Base-by-base conservation (phyloP, 2,329 filamentous ascomycete species). In the Botrytis paeoniae region DNA sequence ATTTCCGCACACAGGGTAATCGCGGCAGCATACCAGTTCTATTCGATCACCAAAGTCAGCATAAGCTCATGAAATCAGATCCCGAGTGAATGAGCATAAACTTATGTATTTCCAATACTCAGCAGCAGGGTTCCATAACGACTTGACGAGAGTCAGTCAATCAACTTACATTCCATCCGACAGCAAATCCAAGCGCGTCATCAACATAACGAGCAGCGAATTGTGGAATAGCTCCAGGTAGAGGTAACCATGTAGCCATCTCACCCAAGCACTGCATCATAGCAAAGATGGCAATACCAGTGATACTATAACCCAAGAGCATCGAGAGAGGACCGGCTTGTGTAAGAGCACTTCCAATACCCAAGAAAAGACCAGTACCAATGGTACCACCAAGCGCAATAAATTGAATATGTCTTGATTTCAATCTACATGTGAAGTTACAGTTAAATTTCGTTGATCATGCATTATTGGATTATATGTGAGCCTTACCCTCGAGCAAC, bases 151-250 rank as follows among this genome's bases (percentile, higher is more conserved):
- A 79, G 92, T 18, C 12, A 29, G 25, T 92, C 89, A 90, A 93
- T 92, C 70, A 92, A 84, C 75, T 90, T 89, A 68, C 88, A 73
- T 88, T 89, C 86, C 86, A 88, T 0, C 86, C 87, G 32, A 87
- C 81, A 6, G 86, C 86, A 75, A 88, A 88, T 39, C 86, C 86
- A 71, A 87, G 84, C 2, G 86, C 86, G 75, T 87, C 86, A 74
- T 88, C 86, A 35, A 86, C 75, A 39, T 80, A 81, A 66, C 79
- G 79, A 25, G 79, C 78, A 71, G 73, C 88, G 81, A 77, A 87
- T 81, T 80, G 86, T 81, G 63, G 86, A 82, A 82, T 87, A 80
- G 76, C 85, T 64, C 86, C 86, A 9, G 86, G 86, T 10, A 87
- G 83, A 4, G 86, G 86, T 6, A 88, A 76, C 73, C 87, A 81